A percentile compares a stretch with the other conserved stretches of the same genome.
phyloP scores from a whole-genome alignment of 2,329 filamentous ascomycete genomes.

The Paecilomyces formosus region DNA sequence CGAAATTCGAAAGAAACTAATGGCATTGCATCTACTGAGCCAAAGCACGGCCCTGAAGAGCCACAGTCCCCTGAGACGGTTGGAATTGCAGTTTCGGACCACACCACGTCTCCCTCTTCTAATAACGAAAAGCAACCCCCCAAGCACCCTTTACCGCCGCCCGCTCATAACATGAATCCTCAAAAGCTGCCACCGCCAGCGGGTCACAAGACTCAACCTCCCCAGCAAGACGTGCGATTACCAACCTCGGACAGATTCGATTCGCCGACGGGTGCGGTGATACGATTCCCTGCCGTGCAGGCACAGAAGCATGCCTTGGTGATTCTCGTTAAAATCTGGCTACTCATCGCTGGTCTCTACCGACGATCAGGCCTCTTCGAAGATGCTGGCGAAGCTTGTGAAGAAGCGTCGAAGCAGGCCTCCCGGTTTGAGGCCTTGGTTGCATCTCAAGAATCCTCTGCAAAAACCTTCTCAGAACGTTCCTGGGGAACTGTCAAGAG shows the following conservation, averaged over 20 bases:
- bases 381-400: constrained; percentile 70
- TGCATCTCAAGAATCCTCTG: constrained; percentile 54
- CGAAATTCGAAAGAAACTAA: constrained; percentile 5
- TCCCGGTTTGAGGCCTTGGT: constrained; percentile 62
- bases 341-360: constrained; percentile 84
- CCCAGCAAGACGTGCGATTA: constrained; percentile 32
- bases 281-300: constrained; percentile 44
- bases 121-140: constrained; percentile 15
- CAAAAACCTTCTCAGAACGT: constrained; percentile 53
- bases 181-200: constrained; percentile 24
- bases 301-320: constrained; percentile 49
- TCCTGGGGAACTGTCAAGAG: constrained; percentile 77
- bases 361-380: constrained; percentile 70
- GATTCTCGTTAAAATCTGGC: constrained; percentile 72
- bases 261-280: constrained; percentile 34
- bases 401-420: constrained; percentile 73
- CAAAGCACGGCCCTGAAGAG: constrained; percentile 4
- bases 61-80: constrained; percentile 13
- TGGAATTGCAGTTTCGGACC: constrained; percentile 21
- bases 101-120: constrained; percentile 8
- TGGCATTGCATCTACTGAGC: constrained; percentile 2
- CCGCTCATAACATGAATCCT: constrained; percentile 31
- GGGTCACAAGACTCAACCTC: constrained; percentile 37
- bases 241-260: constrained; percentile 29
- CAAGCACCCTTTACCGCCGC: constrained; percentile 24